Conservation (phyloP, 2,329 filamentous ascomycete genomes). For the Alternaria metachromatica region DNA sequence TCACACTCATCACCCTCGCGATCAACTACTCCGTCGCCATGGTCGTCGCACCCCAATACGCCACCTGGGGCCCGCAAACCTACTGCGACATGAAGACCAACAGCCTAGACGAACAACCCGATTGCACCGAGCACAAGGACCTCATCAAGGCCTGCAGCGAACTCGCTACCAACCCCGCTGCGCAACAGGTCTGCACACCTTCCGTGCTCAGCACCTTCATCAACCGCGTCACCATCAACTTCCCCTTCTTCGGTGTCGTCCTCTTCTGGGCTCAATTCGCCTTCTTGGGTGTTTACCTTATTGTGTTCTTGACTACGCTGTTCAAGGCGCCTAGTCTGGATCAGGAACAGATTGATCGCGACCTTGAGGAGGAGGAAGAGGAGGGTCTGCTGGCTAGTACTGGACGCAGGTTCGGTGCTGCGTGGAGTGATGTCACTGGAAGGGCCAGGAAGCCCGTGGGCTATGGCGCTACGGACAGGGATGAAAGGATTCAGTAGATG, state of each 20-base stretch:
- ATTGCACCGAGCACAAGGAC: constrained; percentile 74
- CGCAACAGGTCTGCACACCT: constrained; percentile 84
- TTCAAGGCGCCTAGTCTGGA: constrained; percentile 82
- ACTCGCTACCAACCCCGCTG: constrained; percentile 70
- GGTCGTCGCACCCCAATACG: constrained; percentile 94
- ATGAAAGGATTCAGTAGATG: background rate
- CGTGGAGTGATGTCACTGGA: constrained; percentile 86
- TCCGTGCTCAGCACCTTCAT: constrained; percentile 91
- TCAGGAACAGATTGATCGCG: constrained; percentile 80
- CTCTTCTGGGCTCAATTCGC: constrained; percentile 96
- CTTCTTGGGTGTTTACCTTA: constrained; percentile 82
- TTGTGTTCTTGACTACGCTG: constrained; percentile 79
- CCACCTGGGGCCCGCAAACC: constrained; percentile 91
- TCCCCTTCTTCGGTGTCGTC: constrained; percentile 92
- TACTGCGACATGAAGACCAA: constrained; percentile 79
- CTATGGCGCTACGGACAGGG: constrained; percentile 38
- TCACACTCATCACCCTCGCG: constrained; percentile 86
- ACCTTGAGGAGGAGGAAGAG: constrained; percentile 90
- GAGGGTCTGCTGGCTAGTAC: constrained; percentile 88
- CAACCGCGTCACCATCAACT: constrained; percentile 90
- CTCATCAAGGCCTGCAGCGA: constrained; percentile 85
- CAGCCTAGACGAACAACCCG: constrained; percentile 69
- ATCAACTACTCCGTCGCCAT: constrained; percentile 93
- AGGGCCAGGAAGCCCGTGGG: constrained; percentile 45
- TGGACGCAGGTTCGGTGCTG: constrained; percentile 79